Percentiles rank a stretch among this genome's conserved stretches.
phyloP scores from a whole-genome alignment of 2,329 filamentous ascomycete species.

The Xenosphaeropsis pyriputrescens region DNA sequence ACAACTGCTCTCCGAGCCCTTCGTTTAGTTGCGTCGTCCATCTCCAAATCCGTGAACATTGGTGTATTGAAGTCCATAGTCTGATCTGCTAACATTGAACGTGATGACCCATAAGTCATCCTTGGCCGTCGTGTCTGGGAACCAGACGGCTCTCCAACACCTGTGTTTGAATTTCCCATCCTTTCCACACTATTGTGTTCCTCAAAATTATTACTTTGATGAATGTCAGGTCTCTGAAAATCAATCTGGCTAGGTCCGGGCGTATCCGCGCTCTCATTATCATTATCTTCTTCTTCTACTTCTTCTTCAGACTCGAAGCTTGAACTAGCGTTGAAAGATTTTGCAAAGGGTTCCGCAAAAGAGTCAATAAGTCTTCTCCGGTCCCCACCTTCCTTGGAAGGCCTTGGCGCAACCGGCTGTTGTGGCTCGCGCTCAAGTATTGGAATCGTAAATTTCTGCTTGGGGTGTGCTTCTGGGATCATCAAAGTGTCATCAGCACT shows the following conservation, averaged over 20 bases:
- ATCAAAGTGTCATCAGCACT: no score
- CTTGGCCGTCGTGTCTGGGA: not conserved
- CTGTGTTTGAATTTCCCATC: not conserved
- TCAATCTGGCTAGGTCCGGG: not conserved
- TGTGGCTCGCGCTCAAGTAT: not conserved
- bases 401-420: not conserved
- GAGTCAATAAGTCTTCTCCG: conserved; percentile 18
- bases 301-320: conserved; percentile 2
- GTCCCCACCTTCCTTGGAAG: conserved; percentile 1
- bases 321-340: no score
- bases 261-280: conserved; percentile 3
- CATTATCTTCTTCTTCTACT: conserved; percentile 3
- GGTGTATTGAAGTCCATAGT: not conserved
- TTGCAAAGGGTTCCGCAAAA: conserved; percentile 13
- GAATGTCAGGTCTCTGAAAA: not conserved
- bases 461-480: no score
- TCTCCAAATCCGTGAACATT: not conserved
- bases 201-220: not conserved
- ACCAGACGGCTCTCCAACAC: not conserved
- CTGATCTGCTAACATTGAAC: conserved; percentile 18
- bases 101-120: not conserved
- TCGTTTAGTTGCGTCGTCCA: not conserved
- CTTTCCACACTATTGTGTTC: not conserved
- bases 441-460: no score
- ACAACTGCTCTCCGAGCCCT: conserved; percentile 3